Conservation (phyloP, 768 basidiomycete genomes). For the Scleroderma citrinum region DNA sequence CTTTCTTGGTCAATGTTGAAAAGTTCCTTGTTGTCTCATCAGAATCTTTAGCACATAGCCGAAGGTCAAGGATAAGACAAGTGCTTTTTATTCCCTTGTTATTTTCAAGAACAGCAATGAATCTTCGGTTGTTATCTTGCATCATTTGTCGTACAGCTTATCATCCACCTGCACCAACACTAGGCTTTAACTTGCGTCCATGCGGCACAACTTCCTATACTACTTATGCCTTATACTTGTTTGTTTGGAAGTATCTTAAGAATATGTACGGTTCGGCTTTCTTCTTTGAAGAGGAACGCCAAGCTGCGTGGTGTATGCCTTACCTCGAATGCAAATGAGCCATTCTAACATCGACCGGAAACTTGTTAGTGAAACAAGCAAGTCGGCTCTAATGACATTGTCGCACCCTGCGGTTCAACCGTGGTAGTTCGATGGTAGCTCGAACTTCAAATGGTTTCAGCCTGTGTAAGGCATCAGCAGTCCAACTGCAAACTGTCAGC, state of each 20-base stretch:
- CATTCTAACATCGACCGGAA: too few species aligned
- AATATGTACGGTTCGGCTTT: neutral
- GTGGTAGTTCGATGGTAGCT: too few species aligned
- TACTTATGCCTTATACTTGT: neutral
- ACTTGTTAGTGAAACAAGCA: too few species aligned
- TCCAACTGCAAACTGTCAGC: too few species aligned
- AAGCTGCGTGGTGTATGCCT: too few species aligned
- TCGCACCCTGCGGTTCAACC: too few species aligned
- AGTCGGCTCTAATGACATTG: too few species aligned
- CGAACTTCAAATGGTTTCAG: too few species aligned
- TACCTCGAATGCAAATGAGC: too few species aligned
- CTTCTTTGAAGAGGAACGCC: neutral
- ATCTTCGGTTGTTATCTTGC: neutral
- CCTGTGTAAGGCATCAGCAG: too few species aligned
- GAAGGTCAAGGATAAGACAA: neutral
- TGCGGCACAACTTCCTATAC: neutral
- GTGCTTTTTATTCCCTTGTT: constrained; percentile 8
- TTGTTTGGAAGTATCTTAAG: neutral
- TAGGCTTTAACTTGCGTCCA: neutral
- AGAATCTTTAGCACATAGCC: constrained; percentile 6
- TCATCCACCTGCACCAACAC: neutral
- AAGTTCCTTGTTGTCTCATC: constrained; percentile 2
- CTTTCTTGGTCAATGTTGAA: constrained; percentile 54
- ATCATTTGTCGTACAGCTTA: neutral
- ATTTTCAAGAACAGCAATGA: constrained; percentile 2